Conservation (phyloP, 2,329 filamentous ascomycete genomes). For the Teratosphaeria viscida region DNA sequence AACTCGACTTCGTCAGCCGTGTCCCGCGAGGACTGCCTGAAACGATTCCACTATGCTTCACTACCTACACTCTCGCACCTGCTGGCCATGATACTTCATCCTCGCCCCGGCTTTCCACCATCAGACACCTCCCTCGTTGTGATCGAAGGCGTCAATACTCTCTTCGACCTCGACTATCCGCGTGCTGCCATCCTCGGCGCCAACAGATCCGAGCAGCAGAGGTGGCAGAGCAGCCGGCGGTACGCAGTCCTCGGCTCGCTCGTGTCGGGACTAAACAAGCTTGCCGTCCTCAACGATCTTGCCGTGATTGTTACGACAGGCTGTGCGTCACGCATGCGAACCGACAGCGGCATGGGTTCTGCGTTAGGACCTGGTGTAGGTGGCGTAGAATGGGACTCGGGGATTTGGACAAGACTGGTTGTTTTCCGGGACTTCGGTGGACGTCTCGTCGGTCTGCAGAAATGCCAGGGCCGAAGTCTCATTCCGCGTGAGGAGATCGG, state of each 20-base stretch:
- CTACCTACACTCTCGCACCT: conserved; percentile 51
- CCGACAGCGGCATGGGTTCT: conserved; percentile 41
- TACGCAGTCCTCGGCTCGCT: conserved; percentile 59
- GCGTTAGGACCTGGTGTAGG: conserved; percentile 66
- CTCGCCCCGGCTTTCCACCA: conserved; percentile 54
- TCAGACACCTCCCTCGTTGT: conserved; percentile 56
- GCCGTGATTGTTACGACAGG: conserved; percentile 70
- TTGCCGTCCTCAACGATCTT: conserved; percentile 62
- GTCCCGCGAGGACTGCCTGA: neutral
- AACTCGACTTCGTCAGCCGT: neutral
- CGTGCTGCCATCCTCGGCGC: conserved; percentile 30
- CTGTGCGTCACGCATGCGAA: conserved; percentile 69
- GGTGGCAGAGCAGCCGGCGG: conserved; percentile 39
- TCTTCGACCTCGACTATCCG: conserved; percentile 69
- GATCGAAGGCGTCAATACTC: conserved; percentile 65
- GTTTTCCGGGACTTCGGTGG: conserved; percentile 62
- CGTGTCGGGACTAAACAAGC: conserved; percentile 49
- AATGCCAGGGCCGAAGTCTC: conserved; percentile 30
- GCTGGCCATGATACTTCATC: conserved; percentile 61
- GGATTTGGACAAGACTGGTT: conserved; percentile 60
- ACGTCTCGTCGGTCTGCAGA: conserved; percentile 36
- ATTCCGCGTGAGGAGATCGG: conserved; percentile 26
- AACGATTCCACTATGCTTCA: conserved; percentile 52
- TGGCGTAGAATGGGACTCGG: conserved; percentile 69
- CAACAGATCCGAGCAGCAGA: conserved; percentile 34